Evolutionary conservation across 2,329 filamentous ascomycete species (phyloP), one percentile per base, ranked within the genome.

Genomic region (Alternaria triticina): DNA sequence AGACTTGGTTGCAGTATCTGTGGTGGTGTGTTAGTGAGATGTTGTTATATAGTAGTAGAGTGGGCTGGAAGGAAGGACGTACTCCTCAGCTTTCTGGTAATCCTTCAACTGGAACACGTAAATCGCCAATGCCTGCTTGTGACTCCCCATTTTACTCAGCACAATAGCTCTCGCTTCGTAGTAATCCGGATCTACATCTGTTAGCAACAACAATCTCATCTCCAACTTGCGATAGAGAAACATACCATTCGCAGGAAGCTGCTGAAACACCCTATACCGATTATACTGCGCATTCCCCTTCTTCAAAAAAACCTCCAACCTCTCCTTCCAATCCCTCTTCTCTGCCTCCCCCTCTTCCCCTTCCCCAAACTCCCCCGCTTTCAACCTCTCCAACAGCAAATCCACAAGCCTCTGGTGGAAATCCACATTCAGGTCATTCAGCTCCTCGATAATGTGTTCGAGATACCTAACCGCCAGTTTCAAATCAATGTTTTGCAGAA

Each of bases 31-130:
- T 25, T 54, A 13, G 28, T 30, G 28, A 5, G 28, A 13, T 30
- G 12, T 13, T 30, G 28, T 0, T 30, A 3, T 11, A 30, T 30
- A 3, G 12, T 47, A 7, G n/a, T 9, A 6, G 10, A 6, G n/a
- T 44, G 5, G 6, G 10, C 1, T 6, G 20, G 17, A 3, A 7
- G 15, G 9, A 15, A 10, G 1, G 4, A 54, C 72, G 57, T 68
- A 97, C 90, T 97, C 93, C 86, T 99, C 96, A 30, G 96, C 96
- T 80, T 97, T 98, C 12, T 83, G 84, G 66, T 92, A 95, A 78
- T 97, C 91, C 70, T 91, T 84, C 79, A 99, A 88, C 79, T 95
- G 96, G 82, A 97, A 99, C 27, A 98, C 95, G 77, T 97, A 99
- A 56, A 99, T 97, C 77, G 96, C 91, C n/a, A 99, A 83, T 0